Conservation (phyloP, 805 yeast genomes). For the Candida boleticola region DNA sequence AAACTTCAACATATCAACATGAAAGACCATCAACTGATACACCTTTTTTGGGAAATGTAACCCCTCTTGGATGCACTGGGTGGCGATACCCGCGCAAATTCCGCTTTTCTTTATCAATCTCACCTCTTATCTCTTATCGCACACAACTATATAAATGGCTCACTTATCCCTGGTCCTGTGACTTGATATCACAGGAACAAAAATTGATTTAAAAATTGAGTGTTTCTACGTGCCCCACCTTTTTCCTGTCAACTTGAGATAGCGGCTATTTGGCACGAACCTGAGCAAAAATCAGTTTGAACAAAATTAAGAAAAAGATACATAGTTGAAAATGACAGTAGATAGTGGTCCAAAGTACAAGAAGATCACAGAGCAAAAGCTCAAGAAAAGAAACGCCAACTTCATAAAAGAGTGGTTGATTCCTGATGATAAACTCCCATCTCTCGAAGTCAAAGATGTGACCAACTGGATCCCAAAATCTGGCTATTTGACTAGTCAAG, state of each 20-base stretch:
- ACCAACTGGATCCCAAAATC: constrained; percentile 32
- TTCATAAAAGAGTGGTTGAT: constrained; percentile 48
- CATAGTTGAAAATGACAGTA: constrained; percentile 7
- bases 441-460: constrained; percentile 33
- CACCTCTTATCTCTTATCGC: neutral
- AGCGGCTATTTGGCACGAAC: too few relatives aligned
- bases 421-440: constrained; percentile 30
- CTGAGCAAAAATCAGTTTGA: too few relatives aligned
- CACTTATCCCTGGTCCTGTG: constrained; percentile 1
- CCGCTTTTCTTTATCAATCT: neutral
- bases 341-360: constrained; percentile 19
- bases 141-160: neutral
- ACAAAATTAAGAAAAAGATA: too few relatives aligned
- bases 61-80: too few relatives aligned
- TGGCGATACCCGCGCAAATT: too few relatives aligned
- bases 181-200: constrained; percentile 1
- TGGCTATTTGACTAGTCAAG: constrained; percentile 28
- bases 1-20: too few relatives aligned
- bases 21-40: too few relatives aligned
- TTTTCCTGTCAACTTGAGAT: too few relatives aligned
- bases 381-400: constrained; percentile 37
- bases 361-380: constrained; percentile 41
- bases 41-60: too few relatives aligned
- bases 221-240: too few relatives aligned
- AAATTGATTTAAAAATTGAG: too few relatives aligned